These are phyloP conservation scores for Austroboletus novae-zelandiae DNA, from an alignment of 1,284 basidiomycete genomes.

Conservation along the genomic window DNA sequence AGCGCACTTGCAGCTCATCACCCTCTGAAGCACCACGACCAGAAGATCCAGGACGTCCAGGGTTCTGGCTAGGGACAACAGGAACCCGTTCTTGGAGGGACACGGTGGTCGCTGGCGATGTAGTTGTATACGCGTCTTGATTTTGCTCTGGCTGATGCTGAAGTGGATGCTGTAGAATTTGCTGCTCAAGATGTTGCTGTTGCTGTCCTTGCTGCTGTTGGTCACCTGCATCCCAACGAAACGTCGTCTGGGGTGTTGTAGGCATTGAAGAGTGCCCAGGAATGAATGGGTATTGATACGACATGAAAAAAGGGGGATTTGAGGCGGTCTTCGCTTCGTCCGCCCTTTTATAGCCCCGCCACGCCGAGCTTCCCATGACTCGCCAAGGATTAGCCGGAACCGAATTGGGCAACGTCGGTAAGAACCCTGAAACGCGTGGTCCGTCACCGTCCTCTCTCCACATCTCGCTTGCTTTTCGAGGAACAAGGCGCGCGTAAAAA, in stretches of 20 bases:
- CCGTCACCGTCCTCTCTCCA: background rate
- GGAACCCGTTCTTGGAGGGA: conserved; percentile 28
- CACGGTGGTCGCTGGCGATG: conserved; percentile 13
- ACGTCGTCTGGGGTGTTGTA: conserved; percentile 31
- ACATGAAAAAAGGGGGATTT: conserved; percentile 32
- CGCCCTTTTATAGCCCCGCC: conserved; percentile 28
- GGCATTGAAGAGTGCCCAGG: conserved; percentile 35
- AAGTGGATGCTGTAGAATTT: conserved; percentile 27
- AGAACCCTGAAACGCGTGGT: conserved; percentile 5
- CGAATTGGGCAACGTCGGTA: conserved; percentile 8
- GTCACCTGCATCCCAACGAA: conserved; percentile 32
- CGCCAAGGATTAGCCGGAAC: conserved; percentile 27
- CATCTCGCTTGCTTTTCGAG: too few species aligned
- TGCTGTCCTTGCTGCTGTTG: conserved; percentile 18
- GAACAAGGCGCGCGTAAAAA: too few species aligned
- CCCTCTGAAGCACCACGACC: conserved; percentile 17
- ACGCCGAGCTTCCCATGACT: background rate
- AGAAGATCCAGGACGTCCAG: conserved; percentile 20
- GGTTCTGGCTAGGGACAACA: conserved; percentile 28
- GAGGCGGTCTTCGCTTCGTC: conserved; percentile 4
- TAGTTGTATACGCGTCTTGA: too few species aligned
- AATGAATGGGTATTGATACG: conserved; percentile 38
- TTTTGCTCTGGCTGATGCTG: conserved; percentile 27
- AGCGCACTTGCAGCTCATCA: conserved; percentile 23
- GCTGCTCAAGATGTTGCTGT: conserved; percentile 29